Evolutionary conservation across 495 filamentous ascomycete genomes (phyloP).

Genomic region (Lichina pygmaea): DNA sequence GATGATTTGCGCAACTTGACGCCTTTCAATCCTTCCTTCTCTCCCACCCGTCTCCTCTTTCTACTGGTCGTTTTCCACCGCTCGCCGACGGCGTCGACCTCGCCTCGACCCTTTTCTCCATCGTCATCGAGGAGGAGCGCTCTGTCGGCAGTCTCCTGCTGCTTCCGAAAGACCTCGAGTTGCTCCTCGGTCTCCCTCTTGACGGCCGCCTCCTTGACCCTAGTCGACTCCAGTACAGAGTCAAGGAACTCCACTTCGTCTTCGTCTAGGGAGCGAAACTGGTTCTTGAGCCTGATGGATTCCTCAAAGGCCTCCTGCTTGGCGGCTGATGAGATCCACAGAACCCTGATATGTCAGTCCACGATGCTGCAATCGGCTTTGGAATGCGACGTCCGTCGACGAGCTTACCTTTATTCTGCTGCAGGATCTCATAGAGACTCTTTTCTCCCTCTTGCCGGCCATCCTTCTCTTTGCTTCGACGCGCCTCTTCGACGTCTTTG

Average conservation of each 20-base stretch:
- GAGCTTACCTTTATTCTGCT: conserved; percentile 74
- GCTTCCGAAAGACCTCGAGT: conserved; percentile 38
- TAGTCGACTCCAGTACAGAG: conserved; percentile 37
- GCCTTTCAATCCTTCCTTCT: conserved; percentile 22
- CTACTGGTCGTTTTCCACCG: conserved; percentile 30
- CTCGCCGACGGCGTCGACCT: conserved; percentile 10
- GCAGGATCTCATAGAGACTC: conserved; percentile 62
- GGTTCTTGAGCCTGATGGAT: conserved; percentile 59
- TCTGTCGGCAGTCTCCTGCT: conserved; percentile 38
- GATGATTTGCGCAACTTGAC: conserved; percentile 30
- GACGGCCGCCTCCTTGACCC: conserved; percentile 45
- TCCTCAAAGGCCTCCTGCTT: conserved; percentile 97
- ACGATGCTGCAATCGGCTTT: not conserved
- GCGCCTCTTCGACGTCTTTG: conserved; percentile 43
- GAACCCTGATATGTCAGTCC: conserved; percentile 27
- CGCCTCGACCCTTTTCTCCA: conserved; percentile 9
- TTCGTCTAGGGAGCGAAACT: conserved; percentile 81
- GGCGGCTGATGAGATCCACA: conserved; percentile 27
- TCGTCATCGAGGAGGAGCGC: conserved; percentile 14
- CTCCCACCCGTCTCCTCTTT: conserved; percentile 7
- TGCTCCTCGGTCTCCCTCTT: conserved; percentile 49
- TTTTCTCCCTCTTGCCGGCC: conserved; percentile 32
- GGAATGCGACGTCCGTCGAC: not conserved
- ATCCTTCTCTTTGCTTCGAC: conserved; percentile 28
- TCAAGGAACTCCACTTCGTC: conserved; percentile 87